phyloP scores from a whole-genome alignment of 2,329 filamentous ascomycete species.

The Byssoonygena ceratinophila region DNA sequence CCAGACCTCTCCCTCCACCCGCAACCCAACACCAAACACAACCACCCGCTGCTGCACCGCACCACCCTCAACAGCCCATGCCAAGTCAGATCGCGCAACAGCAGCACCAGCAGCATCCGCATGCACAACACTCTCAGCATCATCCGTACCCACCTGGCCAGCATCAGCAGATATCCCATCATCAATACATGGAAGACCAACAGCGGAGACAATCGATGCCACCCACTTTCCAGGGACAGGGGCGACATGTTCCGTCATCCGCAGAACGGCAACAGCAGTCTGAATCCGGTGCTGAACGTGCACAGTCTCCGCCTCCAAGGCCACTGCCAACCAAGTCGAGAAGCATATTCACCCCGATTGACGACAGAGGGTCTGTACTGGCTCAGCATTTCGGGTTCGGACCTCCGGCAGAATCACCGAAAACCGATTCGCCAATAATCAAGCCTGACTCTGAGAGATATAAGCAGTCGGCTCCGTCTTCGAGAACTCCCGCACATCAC shows the following conservation, averaged over 20 bases:
- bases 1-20: constrained; percentile 22
- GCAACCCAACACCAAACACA: constrained; percentile 21
- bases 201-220: constrained; percentile 63
- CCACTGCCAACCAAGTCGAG: constrained; percentile 59
- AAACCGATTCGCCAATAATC: constrained; percentile 30
- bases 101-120: constrained; percentile 29
- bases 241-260: constrained; percentile 41
- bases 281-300: constrained; percentile 33
- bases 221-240: constrained; percentile 55
- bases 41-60: constrained; percentile 8
- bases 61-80: constrained; percentile 25
- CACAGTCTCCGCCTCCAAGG: constrained; percentile 48
- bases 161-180: constrained; percentile 40
- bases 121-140: constrained; percentile 22
- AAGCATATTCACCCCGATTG: constrained; percentile 96
- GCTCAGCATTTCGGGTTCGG: constrained; percentile 69
- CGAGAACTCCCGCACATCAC: constrained; percentile 20
- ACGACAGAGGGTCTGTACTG: constrained; percentile 78
- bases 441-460: constrained; percentile 21
- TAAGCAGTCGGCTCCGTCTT: constrained; percentile 40
- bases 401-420: constrained; percentile 43
- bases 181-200: constrained; percentile 68
- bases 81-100: constrained; percentile 35
- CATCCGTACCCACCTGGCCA: constrained; percentile 33
- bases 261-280: constrained; percentile 45